Conservation (phyloP, 257 asterid species). For the Asclepias syriaca region DNA sequence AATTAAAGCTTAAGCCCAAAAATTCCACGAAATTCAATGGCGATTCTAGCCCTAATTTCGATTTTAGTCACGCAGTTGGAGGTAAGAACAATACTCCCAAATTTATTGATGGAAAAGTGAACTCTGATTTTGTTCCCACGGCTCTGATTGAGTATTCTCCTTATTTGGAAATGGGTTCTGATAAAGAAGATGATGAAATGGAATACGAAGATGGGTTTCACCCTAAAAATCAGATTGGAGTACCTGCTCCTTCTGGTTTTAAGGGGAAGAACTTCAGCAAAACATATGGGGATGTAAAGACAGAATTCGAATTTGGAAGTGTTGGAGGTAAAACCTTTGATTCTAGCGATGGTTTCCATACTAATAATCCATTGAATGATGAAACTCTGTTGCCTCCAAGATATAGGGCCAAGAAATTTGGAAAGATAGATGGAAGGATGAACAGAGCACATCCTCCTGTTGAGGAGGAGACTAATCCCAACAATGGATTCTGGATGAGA, state of each 20-base stretch:
- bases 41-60: slow-evolving; percentile 32
- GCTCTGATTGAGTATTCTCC: slow-evolving; percentile 30
- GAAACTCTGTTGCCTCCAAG: slow-evolving; percentile 33
- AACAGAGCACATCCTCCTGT: slow-evolving; percentile 15
- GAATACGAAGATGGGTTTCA: slow-evolving; percentile 26
- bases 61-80: slow-evolving; percentile 23
- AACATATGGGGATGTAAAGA: slow-evolving; percentile 18
- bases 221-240: slow-evolving; percentile 20
- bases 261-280: slow-evolving; percentile 33
- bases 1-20: slow-evolving; percentile 61
- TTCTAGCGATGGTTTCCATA: slow-evolving; percentile 23
- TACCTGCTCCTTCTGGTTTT: slow-evolving; percentile 26
- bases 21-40: slow-evolving; percentile 14
- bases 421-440: slow-evolving; percentile 21
- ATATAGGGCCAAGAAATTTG: slow-evolving; percentile 26
- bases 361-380: slow-evolving; percentile 3
- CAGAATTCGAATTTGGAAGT: slow-evolving; percentile 11
- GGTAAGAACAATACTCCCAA: slow-evolving; percentile 14
- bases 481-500: slow-evolving; percentile 34
- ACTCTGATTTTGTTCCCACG: slow-evolving; percentile 22
- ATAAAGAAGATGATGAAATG: slow-evolving; percentile 37
- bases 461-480: slow-evolving; percentile 14
- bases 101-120: slow-evolving; percentile 13
- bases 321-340: slow-evolving; percentile 28
- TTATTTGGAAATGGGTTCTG: slow-evolving; percentile 26